Percentiles rank a stretch among this genome's conserved stretches.
phyloP scores from a whole-genome alignment of 2,329 filamentous ascomycete species.

The Zymoseptoria pseudotritici region DNA sequence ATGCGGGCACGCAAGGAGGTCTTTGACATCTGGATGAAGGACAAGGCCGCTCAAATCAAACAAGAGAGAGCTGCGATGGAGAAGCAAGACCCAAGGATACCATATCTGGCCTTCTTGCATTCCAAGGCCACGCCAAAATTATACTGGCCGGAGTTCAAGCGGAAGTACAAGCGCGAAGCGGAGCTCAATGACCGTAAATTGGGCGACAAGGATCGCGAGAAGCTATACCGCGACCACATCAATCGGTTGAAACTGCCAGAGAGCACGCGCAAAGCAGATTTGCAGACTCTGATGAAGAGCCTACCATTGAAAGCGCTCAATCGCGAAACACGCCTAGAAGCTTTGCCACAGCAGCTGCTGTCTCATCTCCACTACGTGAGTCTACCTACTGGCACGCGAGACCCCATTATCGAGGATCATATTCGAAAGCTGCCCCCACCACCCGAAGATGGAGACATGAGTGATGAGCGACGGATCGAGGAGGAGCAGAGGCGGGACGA shows the following conservation, averaged over 20 bases:
- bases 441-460: conserved; percentile 37
- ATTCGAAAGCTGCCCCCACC: conserved; percentile 52
- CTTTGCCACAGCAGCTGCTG: conserved; percentile 56
- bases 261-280: conserved; percentile 60
- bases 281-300: conserved; percentile 57
- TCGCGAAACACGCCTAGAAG: conserved; percentile 47
- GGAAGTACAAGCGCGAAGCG: conserved; percentile 76
- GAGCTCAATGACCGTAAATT: conserved; percentile 65
- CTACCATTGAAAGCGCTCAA: conserved; percentile 55
- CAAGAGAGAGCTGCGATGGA: conserved; percentile 66
- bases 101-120: conserved; percentile 74
- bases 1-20: conserved; percentile 75
- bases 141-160: conserved; percentile 94
- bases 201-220: conserved; percentile 64
- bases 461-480: conserved; percentile 41
- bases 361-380: conserved; percentile 64
- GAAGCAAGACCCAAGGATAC: conserved; percentile 74
- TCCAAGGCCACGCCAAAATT: conserved; percentile 80
- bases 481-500: conserved; percentile 19
- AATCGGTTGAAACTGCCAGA: conserved; percentile 57
- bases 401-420: conserved; percentile 59
- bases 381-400: conserved; percentile 53
- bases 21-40: conserved; percentile 76
- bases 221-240: conserved; percentile 68
- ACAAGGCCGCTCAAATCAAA: conserved; percentile 65